These are phyloP conservation scores for Tetrahymena borealis DNA, from an alignment of 73 alveolate species.

Conservation along the genomic window DNA sequence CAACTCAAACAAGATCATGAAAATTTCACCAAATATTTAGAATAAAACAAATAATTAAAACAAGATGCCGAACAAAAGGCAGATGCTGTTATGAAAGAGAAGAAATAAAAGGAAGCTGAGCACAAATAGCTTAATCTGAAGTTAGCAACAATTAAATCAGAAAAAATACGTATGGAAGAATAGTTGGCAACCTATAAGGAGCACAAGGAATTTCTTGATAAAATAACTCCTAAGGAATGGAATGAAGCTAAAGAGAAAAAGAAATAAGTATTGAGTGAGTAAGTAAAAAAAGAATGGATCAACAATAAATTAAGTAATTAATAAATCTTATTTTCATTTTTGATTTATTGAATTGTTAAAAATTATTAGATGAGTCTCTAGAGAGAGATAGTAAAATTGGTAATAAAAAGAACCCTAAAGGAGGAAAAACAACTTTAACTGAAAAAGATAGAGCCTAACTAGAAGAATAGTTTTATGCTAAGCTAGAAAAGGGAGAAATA, in stretches of 20 bases:
- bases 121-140: slow-evolving; percentile 11
- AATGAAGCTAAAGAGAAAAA: slow-evolving; percentile 35
- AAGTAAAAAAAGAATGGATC: slow-evolving; percentile 15
- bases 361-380: background rate
- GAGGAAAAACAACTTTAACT: background rate
- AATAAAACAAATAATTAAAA: slow-evolving; percentile 13
- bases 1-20: slow-evolving; percentile 26
- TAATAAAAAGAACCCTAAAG: background rate
- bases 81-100: slow-evolving; percentile 30
- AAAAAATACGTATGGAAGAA: slow-evolving; percentile 35
- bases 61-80: slow-evolving; percentile 40
- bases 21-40: slow-evolving; percentile 28
- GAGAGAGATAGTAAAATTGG: background rate
- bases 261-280: background rate
- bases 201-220: slow-evolving; percentile 37
- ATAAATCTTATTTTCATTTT: background rate
- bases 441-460: background rate
- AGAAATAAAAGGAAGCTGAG: slow-evolving; percentile 28
- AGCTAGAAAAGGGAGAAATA: background rate
- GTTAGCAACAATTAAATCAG: slow-evolving; percentile 29
- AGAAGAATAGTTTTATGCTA: background rate
- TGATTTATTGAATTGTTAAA: background rate
- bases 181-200: slow-evolving; percentile 28
- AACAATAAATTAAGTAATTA: background rate
- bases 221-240: slow-evolving; percentile 45